Conservation (phyloP, 129 eudicot genomes). For the Arctium minus region DNA sequence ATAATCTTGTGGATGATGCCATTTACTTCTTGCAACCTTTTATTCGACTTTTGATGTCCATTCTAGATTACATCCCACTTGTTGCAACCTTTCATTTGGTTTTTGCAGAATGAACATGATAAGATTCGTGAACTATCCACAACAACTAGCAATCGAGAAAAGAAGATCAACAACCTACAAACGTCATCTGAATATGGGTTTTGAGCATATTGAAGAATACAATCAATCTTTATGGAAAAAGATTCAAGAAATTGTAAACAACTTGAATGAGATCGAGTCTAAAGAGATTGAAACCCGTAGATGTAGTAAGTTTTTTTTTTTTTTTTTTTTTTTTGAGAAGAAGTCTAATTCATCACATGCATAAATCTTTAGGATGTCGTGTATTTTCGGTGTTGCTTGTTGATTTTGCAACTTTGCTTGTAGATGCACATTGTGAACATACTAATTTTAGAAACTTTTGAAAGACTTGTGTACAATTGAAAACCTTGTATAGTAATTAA, state of each 20-base stretch:
- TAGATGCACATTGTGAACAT: neutral
- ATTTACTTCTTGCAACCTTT: neutral
- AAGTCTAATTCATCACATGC: neutral
- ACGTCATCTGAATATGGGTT: slow-evolving; percentile 72
- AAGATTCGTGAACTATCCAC: slow-evolving; percentile 65
- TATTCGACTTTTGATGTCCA: neutral
- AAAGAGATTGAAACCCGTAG: slow-evolving; percentile 50
- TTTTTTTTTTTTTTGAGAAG: neutral
- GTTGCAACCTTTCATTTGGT: neutral
- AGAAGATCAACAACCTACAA: slow-evolving; percentile 70
- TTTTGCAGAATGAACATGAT: too few species aligned
- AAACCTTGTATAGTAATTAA: neutral
- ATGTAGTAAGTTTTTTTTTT: neutral
- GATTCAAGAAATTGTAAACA: neutral
- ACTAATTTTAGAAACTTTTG: slow-evolving; percentile 1
- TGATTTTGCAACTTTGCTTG: neutral
- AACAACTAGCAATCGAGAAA: slow-evolving; percentile 78
- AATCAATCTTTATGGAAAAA: slow-evolving; percentile 40
- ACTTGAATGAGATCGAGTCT: slow-evolving; percentile 12
- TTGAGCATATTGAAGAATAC: slow-evolving; percentile 91
- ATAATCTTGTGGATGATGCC: neutral
- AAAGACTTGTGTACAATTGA: slow-evolving; percentile 1
- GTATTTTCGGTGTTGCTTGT: neutral
- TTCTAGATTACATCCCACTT: neutral
- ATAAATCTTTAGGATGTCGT: neutral